These are phyloP conservation scores for Pigoraptor vietnamica DNA, from an alignment of 78 protist genomes.

Conservation along the genomic window DNA sequence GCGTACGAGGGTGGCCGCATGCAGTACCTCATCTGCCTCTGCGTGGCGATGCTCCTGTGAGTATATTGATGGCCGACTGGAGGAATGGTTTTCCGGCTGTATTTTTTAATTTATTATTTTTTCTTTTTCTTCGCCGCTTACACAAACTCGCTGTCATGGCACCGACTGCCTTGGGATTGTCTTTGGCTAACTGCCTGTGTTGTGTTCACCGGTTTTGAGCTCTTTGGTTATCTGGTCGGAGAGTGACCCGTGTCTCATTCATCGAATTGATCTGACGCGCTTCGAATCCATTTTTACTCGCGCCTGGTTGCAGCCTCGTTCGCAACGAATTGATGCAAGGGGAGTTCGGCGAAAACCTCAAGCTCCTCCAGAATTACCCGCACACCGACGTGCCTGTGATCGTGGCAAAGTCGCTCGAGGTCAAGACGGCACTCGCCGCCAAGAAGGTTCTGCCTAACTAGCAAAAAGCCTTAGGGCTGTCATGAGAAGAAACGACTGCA, in stretches of 20 bases:
- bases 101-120: not conserved
- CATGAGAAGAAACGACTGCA: too few relatives aligned
- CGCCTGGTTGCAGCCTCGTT: too few relatives aligned
- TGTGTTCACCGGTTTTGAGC: too few relatives aligned
- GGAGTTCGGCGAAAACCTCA: not conserved
- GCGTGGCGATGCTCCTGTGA: conserved; percentile 26
- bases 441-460: not conserved
- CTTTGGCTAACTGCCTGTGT: too few relatives aligned
- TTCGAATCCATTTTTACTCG: too few relatives aligned
- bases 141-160: too few relatives aligned
- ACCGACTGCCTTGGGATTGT: too few relatives aligned
- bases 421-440: not conserved
- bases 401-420: not conserved
- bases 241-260: too few relatives aligned
- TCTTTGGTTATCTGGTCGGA: too few relatives aligned
- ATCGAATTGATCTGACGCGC: too few relatives aligned
- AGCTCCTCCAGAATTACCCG: not conserved
- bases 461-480: too few relatives aligned
- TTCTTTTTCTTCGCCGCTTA: not conserved
- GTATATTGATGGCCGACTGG: not conserved
- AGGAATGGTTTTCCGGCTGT: not conserved
- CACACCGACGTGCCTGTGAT: not conserved
- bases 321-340: not conserved
- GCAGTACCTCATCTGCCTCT: conserved; percentile 4
- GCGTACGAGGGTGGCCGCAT: not conserved